A percentile compares a stretch with the other conserved stretches of the same genome.
These are phyloP conservation scores for Lentinula sp. DNA, from an alignment of 768 basidiomycete genomes.

Conservation along the genomic window DNA sequence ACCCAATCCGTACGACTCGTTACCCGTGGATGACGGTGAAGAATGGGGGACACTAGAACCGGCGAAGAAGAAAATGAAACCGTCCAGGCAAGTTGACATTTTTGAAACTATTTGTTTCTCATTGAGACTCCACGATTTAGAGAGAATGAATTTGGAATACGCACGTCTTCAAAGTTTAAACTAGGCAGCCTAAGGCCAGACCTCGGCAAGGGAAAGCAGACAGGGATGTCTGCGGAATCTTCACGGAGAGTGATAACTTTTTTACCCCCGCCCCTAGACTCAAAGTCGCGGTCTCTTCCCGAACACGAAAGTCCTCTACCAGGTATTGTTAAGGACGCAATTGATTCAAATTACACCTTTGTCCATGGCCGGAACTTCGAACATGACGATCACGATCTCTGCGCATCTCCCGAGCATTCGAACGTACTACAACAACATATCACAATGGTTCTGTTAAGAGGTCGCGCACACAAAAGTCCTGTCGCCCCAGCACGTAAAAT, in stretches of 20 bases:
- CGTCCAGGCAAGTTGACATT: background rate
- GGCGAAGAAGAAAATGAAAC: constrained; percentile 1
- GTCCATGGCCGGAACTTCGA: background rate
- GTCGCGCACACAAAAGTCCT: background rate
- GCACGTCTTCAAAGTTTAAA: background rate
- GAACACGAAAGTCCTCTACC: background rate
- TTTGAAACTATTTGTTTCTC: background rate
- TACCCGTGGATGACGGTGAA: constrained; percentile 5
- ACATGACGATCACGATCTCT: background rate
- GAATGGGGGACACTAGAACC: background rate
- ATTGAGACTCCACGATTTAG: background rate
- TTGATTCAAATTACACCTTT: background rate
- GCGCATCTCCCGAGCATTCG: background rate
- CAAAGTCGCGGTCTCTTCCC: background rate
- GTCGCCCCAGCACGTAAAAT: background rate
- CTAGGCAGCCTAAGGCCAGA: background rate
- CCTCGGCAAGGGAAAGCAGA: constrained; percentile 6
- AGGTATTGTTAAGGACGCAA: background rate
- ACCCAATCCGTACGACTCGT: background rate
- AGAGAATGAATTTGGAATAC: background rate
- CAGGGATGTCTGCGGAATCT: constrained; percentile 18
- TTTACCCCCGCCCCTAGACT: constrained; percentile 16
- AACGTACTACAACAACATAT: background rate
- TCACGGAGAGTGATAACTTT: constrained; percentile 19
- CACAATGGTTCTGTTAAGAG: background rate